Evolutionary conservation across 352 stramenopile genomes (phyloP).

Genomic region (Phytophthora quininea): DNA sequence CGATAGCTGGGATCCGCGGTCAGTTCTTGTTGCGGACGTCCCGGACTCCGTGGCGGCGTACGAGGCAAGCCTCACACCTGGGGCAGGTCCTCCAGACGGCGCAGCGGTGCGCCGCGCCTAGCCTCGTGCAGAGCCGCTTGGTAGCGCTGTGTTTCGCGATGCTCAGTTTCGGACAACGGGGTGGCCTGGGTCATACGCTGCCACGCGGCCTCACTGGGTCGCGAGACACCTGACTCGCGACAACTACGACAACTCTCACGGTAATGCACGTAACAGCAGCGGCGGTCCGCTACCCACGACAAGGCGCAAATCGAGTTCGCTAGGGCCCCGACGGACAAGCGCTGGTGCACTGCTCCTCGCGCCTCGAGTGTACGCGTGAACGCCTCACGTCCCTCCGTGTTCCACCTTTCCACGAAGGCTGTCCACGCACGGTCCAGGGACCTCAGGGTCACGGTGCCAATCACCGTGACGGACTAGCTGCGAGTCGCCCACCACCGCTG

Average conservation of each 20-base stretch:
- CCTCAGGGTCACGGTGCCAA: not conserved
- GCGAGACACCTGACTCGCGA: not conserved
- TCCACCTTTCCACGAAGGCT: not conserved
- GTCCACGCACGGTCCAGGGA: not conserved
- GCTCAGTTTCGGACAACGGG: not conserved
- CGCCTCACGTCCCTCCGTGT: not conserved
- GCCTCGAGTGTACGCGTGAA: not conserved
- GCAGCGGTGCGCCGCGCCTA: not conserved
- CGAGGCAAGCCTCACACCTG: not conserved
- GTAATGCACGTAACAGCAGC: not conserved
- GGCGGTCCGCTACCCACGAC: not conserved
- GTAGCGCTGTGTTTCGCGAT: not conserved
- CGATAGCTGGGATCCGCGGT: constrained; percentile 11
- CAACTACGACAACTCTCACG: not conserved
- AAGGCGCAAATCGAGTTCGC: not conserved
- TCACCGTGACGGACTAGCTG: not conserved
- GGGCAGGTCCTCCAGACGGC: not conserved
- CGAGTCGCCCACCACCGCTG: not conserved
- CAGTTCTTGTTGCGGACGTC: not conserved
- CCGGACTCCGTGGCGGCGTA: constrained; percentile 10
- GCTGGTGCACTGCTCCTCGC: not conserved
- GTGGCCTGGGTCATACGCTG: not conserved
- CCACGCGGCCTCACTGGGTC: not conserved
- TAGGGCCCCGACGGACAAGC: not conserved
- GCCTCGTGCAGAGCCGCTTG: not conserved